Percentiles rank a stretch among this genome's conserved stretches.
Evolutionary conservation across 768 basidiomycete species (phyloP).

Genomic region (Clitopilus passeckerianus): DNA sequence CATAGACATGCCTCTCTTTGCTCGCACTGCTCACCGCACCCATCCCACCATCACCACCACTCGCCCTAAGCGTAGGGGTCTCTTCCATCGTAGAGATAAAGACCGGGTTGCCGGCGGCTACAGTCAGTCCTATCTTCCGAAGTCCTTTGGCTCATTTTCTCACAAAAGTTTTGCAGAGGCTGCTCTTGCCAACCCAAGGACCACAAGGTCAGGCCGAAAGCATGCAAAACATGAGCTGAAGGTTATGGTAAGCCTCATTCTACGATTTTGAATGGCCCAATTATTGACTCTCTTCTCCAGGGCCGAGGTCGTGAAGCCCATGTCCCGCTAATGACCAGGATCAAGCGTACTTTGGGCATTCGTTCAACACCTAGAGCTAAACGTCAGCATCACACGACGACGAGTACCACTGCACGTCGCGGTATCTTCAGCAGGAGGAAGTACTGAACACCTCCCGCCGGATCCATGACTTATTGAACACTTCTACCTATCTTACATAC

Average conservation of each 20-base stretch:
- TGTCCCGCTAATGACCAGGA: slow-evolving; percentile 45
- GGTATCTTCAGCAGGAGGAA: background rate
- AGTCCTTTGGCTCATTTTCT: no score
- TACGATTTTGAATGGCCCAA: background rate
- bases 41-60: background rate
- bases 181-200: slow-evolving; percentile 47
- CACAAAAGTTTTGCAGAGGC: slow-evolving; percentile 27
- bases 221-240: slow-evolving; percentile 41
- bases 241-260: slow-evolving; percentile 32
- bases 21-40: background rate
- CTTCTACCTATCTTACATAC: background rate
- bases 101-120: slow-evolving; percentile 45
- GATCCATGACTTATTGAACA: background rate
- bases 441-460: background rate
- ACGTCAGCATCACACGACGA: slow-evolving; percentile 4
- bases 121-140: slow-evolving; percentile 28
- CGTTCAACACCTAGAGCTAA: slow-evolving; percentile 33
- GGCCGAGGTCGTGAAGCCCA: slow-evolving; percentile 38
- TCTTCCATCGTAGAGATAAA: slow-evolving; percentile 32
- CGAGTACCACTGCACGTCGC: background rate
- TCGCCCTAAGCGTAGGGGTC: slow-evolving; percentile 4
- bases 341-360: slow-evolving; percentile 49
- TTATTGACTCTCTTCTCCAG: slow-evolving; percentile 17
- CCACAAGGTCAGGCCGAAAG: slow-evolving; percentile 36
- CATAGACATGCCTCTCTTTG: background rate